A percentile compares a stretch with the other conserved stretches of the same genome.
Evolutionary conservation across 495 filamentous ascomycete species (phyloP).

Genomic region (Xylaria cubensis): DNA sequence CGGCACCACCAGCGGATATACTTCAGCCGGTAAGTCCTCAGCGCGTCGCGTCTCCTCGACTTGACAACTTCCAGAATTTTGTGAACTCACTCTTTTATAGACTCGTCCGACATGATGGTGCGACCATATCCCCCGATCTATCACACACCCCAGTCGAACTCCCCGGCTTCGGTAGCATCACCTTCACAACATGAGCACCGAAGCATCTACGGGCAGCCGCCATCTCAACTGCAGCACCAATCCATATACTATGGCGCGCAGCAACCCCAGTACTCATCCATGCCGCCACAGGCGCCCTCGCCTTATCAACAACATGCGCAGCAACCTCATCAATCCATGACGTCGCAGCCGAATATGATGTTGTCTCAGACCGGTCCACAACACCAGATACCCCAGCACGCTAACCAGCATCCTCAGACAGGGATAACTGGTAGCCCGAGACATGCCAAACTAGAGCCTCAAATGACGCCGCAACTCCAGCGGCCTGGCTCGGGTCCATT

Average conservation of each 20-base stretch:
- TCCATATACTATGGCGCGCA: conserved; percentile 69
- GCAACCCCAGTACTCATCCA: conserved; percentile 70
- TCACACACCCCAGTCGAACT: conserved; percentile 94
- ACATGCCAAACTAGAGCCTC: conserved; percentile 65
- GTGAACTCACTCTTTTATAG: conserved; percentile 55
- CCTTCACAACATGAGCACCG: conserved; percentile 88
- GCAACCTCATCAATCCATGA: conserved; percentile 70
- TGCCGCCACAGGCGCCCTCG: conserved; percentile 69
- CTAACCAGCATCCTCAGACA: conserved; percentile 54
- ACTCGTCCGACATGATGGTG: conserved; percentile 94
- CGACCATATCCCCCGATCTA: conserved; percentile 92
- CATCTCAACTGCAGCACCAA: conserved; percentile 80
- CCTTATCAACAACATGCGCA: conserved; percentile 78
- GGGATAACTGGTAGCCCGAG: conserved; percentile 68
- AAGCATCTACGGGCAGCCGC: conserved; percentile 80
- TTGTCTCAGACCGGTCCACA: conserved; percentile 63
- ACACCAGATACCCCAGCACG: conserved; percentile 56
- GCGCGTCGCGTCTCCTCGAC: conserved; percentile 25
- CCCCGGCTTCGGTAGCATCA: conserved; percentile 93
- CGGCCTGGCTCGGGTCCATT: conserved; percentile 63
- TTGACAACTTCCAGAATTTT: background rate
- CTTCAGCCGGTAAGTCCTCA: conserved; percentile 74
- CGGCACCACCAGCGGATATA: conserved; percentile 72
- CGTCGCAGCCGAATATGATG: conserved; percentile 61
- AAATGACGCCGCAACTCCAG: conserved; percentile 63